Base-by-base conservation (phyloP, 805 yeast genomes). In the Candida hungchunana region DNA sequence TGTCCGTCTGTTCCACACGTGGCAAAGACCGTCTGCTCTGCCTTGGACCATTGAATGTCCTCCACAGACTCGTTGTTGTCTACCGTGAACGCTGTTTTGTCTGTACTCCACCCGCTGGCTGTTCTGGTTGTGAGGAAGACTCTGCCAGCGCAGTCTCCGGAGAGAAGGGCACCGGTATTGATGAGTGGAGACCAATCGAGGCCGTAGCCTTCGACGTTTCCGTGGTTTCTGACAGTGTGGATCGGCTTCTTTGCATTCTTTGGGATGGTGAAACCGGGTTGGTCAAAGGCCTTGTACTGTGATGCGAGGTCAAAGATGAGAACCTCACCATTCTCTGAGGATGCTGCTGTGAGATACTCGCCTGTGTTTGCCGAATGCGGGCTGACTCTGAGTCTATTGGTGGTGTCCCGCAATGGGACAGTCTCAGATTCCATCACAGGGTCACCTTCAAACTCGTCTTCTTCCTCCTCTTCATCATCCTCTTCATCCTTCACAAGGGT, bases 161-260 rank as follows among this genome's bases (percentile, higher is more conserved):
- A 75, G 39, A 93, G 68, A 43, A 93, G 65, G 1, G 88, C 72
- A 16, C 97, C 97, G 4, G 86, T 75, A 46, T 71, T 72, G 42
- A 79, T 74, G 45, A 82, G 64, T 28, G 97, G 96, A 1, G 95
- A 85, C 98, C 98, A 93, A 61, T 90, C 98, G 29, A 93, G 60
- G 12, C 96, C 98, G 55, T 87, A 93, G 23, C 98, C 97, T 65
- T 93, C 98, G n/a, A 85, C 95, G 47, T 82, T 81, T 17, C 97
- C 97, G 58, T 93, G 98, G 45, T 65, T 71, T 53, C 75, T 75
- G 41, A 93, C 69, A 6, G 95, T 87, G 63, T 88, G 89, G 9
- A 78, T 56, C 14, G 97, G 96, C 58, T 79, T 75, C 56, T 82
- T 86, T 44, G 79, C 73, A 13, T 72, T 63, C 56, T 88, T 89